phyloP scores from a whole-genome alignment of 1,284 basidiomycete genomes.

The Tetrapyrgos nigripes region DNA sequence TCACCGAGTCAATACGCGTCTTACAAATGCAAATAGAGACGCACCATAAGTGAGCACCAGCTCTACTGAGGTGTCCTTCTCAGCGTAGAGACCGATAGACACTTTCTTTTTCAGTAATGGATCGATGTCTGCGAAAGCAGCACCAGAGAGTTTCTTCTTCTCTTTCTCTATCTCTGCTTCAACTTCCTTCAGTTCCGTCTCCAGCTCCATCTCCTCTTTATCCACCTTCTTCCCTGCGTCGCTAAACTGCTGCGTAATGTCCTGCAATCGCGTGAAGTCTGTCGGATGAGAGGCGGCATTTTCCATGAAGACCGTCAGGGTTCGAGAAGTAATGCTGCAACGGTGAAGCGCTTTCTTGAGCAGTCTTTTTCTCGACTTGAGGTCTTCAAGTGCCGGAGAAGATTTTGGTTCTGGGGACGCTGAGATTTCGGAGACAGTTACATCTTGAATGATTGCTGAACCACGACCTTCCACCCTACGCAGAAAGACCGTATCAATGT shows the following conservation, averaged over 20 bases:
- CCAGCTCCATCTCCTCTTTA: constrained; percentile 13
- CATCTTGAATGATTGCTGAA: constrained; percentile 42
- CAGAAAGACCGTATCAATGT: background rate
- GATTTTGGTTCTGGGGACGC: constrained; percentile 12
- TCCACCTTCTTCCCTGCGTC: constrained; percentile 20
- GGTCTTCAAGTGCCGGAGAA: constrained; percentile 26
- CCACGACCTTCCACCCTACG: constrained; percentile 45
- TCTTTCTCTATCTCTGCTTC: constrained; percentile 16
- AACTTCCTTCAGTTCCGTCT: constrained; percentile 17
- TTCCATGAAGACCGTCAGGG: no score
- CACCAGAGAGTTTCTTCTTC: no score
- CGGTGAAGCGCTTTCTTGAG: constrained; percentile 9
- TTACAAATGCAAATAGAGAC: constrained; percentile 1
- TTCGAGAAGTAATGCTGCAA: background rate
- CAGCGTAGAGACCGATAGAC: constrained; percentile 31
- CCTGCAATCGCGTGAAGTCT: no score
- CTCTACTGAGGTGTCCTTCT: constrained; percentile 30
- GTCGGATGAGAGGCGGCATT: background rate
- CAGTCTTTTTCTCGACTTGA: constrained; percentile 15
- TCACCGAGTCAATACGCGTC: constrained; percentile 33
- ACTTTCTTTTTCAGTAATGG: constrained; percentile 26
- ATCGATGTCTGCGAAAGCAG: constrained; percentile 8
- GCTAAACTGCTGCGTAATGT: no score
- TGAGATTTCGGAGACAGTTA: constrained; percentile 30
- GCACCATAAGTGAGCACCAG: constrained; percentile 45